phyloP scores from a whole-genome alignment of 371 early-diverging fungal genomes.

The Mortierella sp. region DNA sequence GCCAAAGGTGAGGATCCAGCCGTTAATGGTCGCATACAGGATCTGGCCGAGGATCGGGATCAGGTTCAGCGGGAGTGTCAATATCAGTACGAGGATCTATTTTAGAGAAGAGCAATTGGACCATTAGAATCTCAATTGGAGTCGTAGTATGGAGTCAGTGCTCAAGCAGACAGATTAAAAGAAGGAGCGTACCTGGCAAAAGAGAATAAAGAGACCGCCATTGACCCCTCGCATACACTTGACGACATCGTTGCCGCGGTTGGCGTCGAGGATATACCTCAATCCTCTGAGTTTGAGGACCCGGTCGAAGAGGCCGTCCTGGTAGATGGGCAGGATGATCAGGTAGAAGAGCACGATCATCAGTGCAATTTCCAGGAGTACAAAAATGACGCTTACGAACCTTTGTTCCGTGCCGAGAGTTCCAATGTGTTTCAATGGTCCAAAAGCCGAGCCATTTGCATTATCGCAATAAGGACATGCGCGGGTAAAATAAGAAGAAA shows the following conservation, averaged over 20 bases:
- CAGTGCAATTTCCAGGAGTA: slow-evolving; percentile 66
- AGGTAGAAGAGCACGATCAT: slow-evolving; percentile 66
- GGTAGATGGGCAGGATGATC: slow-evolving; percentile 66
- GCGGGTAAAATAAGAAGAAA: background rate
- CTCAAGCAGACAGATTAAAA: background rate
- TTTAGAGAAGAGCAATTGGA: background rate
- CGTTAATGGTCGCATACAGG: slow-evolving; percentile 39
- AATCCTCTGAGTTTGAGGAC: slow-evolving; percentile 65
- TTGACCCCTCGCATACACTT: slow-evolving; percentile 55
- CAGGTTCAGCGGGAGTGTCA: slow-evolving; percentile 49
- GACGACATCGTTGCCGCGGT: slow-evolving; percentile 42
- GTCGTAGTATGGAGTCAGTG: background rate
- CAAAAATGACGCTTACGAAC: slow-evolving; percentile 66
- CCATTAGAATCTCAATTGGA: background rate
- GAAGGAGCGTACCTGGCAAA: slow-evolving; percentile 31
- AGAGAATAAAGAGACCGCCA: slow-evolving; percentile 43
- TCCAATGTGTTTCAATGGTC: background rate
- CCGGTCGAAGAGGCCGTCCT: slow-evolving; percentile 70
- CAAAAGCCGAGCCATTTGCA: background rate
- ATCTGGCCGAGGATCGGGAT: slow-evolving; percentile 53
- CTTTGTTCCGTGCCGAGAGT: slow-evolving; percentile 8
- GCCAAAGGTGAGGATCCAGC: slow-evolving; percentile 45
- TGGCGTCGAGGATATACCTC: slow-evolving; percentile 62
- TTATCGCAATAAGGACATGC: background rate
- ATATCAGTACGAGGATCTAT: slow-evolving; percentile 43